Evolutionary conservation across 1,284 basidiomycete genomes (phyloP), one percentile per base, ranked within the genome.

Genomic region (Pholiota adiposa): DNA sequence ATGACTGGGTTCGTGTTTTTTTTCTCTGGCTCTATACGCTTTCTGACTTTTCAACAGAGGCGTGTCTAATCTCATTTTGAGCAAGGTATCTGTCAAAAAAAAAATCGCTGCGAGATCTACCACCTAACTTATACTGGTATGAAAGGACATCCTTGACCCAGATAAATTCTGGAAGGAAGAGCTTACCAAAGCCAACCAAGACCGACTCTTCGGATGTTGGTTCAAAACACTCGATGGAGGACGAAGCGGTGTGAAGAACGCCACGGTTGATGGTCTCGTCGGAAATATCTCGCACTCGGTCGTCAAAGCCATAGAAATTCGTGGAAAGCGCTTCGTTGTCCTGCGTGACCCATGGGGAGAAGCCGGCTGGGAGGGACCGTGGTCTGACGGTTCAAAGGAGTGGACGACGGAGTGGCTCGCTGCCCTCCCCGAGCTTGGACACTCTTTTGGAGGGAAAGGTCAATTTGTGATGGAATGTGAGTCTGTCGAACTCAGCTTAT

Each of bases 391-490:
- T 0, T 79, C 80, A 3, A 83, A 80, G 57, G 83, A 85, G 63
- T 86, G 84, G 84, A 82, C 78, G 1, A 60, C 70, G 14, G 80
- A 83, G 61, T 83, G 82, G 81, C 63, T 84, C 7, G 72, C 73
- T 19, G 72, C 74, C 0, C 67, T 85, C 27, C 63, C 72, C 51
- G 54, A 70, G 48, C 58, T 83, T 56, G 71, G 73, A 21, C 74
- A 84, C 72, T 63, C 66, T 16, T 77, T 85, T 63, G 83, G 83
- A 2, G 75, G 84, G 51, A 83, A 85, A 62, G 83, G 84, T 0
- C 75, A 82, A 60, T 86, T 86, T 61, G 74, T 85, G 6, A 84
- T 85, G 83, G 83, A 85, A 69, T 85, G 80, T 81, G 59, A 64
- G 79, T 67, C 65, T 44, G 18, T 38, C 11, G 19, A 25, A 33